Percentiles rank a stretch among this genome's conserved stretches.
Evolutionary conservation across 805 yeast species (phyloP).

Genomic region (Wickerhamiella azymoides): DNA sequence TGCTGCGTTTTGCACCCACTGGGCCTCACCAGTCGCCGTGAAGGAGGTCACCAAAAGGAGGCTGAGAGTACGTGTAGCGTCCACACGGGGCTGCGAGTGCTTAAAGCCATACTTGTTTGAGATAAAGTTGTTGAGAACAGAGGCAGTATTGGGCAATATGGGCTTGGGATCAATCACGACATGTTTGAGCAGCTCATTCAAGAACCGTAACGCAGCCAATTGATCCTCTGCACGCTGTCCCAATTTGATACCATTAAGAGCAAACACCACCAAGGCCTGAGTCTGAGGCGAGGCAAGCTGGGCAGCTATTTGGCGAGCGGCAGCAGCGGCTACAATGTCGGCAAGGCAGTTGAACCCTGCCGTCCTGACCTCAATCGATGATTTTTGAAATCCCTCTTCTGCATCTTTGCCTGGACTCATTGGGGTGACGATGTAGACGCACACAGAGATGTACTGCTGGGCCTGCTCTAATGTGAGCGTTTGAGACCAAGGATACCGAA

Average conservation of each 20-base stretch:
- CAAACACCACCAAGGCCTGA: constrained; percentile 1
- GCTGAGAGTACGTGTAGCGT: constrained; percentile 51
- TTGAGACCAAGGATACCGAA: constrained; percentile 19
- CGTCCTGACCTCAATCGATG: constrained; percentile 15
- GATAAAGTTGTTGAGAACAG: constrained; percentile 14
- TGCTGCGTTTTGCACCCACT: constrained; percentile 1
- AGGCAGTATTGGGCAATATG: constrained; percentile 15
- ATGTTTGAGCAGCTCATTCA: neutral
- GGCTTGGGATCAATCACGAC: constrained; percentile 17
- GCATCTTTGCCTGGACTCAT: constrained; percentile 11
- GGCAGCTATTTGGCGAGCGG: constrained; percentile 6
- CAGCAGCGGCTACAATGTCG: constrained; percentile 16
- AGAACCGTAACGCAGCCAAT: neutral
- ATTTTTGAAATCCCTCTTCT: constrained; percentile 9
- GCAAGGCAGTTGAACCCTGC: constrained; percentile 21
- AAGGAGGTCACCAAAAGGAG: neutral
- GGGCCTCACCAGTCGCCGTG: neutral
- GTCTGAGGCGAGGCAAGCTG: constrained; percentile 15
- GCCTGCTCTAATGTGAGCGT: constrained; percentile 16
- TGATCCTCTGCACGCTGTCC: neutral
- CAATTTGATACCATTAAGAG: neutral
- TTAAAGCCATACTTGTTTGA: constrained; percentile 8
- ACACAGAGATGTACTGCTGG: constrained; percentile 18
- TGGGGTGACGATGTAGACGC: constrained; percentile 19
- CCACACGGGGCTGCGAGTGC: constrained; percentile 52